Evolutionary conservation across 163 green algal genomes (phyloP), one percentile per base, ranked within the genome.

Genomic region (Trebouxiophyceae sp.): DNA sequence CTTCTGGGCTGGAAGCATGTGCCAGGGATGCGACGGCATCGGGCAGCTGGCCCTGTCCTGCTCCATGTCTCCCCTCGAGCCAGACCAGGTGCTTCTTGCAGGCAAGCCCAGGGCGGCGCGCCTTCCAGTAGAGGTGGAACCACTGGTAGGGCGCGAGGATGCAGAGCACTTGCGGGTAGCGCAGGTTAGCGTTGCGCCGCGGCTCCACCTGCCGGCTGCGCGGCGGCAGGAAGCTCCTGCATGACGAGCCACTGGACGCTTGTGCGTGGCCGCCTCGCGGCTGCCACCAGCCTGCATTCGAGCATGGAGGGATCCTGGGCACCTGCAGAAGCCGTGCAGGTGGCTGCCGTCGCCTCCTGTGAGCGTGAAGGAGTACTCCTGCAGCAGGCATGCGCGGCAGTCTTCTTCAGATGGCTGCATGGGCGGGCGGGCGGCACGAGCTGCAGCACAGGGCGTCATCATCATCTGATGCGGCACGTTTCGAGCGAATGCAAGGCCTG

Each of bases 91-190:
- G 39, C 39, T 50, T 50, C 12, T 50, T 50, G 39, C 19, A 12
- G 12, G 39, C 39, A 50, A 50, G 19, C 19, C 19, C 39, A 50
- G 39, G 39, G 12, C 12, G 39, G 39, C 39, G 23, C 22, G 75
- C 82, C 74, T 88, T 89, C 73, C 79, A 87, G 63, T 83, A 90
- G 45, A 90, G 77, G 12, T 67, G 47, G 33, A 73, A 67, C 83
- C 83, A 91, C 16, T 77, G 72, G 65, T 86, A 55, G 39, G 81
- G 67, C 6, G 69, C 81, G 22, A 91, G 70, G 27, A 91, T 68
- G 75, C 83, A 90, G 7, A 90, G 70, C 27, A 89, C 83, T 66
- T 86, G 78, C 22, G 85, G 81, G 60, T 80, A 84, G 20, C 83
- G 71, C 73, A 78, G 56, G 47, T 67, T 76, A 62, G 30, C 69